Conservation (phyloP, 495 filamentous ascomycete species). For the Penicillium atrosanguineum region DNA sequence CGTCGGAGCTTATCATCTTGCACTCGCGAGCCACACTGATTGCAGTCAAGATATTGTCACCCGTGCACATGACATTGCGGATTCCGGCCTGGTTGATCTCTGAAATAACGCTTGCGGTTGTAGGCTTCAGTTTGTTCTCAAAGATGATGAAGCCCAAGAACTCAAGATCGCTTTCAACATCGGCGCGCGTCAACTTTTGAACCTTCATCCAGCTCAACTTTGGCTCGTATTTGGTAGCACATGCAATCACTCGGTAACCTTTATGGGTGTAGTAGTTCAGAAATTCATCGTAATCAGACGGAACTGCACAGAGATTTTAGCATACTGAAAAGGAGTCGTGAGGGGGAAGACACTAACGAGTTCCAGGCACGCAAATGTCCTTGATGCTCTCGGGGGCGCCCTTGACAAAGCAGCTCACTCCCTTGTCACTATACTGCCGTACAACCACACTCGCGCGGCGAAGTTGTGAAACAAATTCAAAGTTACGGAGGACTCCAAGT, state of each 20-base stretch:
- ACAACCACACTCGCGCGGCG: conserved; percentile 92
- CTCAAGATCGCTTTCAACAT: conserved; percentile 77
- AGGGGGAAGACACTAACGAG: conserved; percentile 53
- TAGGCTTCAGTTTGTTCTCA: conserved; percentile 95
- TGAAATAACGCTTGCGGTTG: conserved; percentile 70
- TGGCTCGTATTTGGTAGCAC: conserved; percentile 81
- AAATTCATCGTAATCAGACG: conserved; percentile 83
- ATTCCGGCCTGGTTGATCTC: conserved; percentile 86
- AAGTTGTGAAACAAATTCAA: conserved; percentile 97
- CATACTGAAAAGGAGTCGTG: neutral
- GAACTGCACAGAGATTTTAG: conserved; percentile 54
- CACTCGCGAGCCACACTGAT: conserved; percentile 96
- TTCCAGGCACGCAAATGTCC: conserved; percentile 81
- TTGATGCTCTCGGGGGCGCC: conserved; percentile 95
- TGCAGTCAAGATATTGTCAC: conserved; percentile 96
- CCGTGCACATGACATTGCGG: conserved; percentile 93
- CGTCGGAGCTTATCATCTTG: conserved; percentile 70
- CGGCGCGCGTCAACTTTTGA: conserved; percentile 83
- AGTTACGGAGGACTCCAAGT: conserved; percentile 80
- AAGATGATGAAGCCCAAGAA: conserved; percentile 98
- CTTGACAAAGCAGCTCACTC: conserved; percentile 88
- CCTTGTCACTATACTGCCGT: conserved; percentile 73
- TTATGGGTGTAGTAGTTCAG: conserved; percentile 88
- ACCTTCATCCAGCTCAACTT: conserved; percentile 90
- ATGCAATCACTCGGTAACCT: conserved; percentile 96